Percentiles rank a stretch among this genome's conserved stretches.
Evolutionary conservation across 1,139 yeast genomes (phyloP).

Genomic region (Yamadazyma sp.): DNA sequence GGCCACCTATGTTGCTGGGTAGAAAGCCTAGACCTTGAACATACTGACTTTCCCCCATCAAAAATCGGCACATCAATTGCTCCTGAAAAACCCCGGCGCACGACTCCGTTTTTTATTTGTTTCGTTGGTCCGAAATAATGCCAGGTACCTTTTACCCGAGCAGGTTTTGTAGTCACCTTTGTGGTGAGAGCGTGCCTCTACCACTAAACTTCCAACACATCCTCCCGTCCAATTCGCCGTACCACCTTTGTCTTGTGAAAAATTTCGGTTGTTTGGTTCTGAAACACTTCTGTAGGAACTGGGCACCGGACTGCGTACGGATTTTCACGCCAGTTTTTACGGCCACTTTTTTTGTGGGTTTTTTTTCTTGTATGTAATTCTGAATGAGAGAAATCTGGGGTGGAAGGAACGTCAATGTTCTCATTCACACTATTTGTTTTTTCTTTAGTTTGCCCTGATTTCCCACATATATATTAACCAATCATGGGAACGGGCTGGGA

Average conservation of each 20-base stretch:
- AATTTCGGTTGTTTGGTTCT: neutral
- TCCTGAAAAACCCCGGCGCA: neutral
- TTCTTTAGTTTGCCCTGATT: neutral
- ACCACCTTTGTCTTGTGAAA: neutral
- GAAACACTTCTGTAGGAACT: too few species aligned
- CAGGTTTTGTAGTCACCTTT: neutral
- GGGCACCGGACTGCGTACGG: too few species aligned
- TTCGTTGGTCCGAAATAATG: neutral
- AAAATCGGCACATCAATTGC: neutral
- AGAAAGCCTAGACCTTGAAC: too few species aligned
- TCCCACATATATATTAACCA: neutral
- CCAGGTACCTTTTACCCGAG: neutral
- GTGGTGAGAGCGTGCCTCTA: neutral
- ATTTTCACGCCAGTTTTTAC: neutral
- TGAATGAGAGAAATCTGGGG: constrained; percentile 6
- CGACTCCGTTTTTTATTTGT: neutral
- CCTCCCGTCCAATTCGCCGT: neutral
- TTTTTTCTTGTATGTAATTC: neutral
- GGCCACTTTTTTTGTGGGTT: neutral
- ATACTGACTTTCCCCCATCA: too few species aligned
- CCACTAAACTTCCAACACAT: neutral
- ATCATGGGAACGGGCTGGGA: constrained; percentile 50
- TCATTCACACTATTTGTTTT: too few species aligned
- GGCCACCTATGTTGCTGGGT: neutral
- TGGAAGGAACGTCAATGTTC: constrained; percentile 2